Conservation (phyloP, 768 basidiomycete species). For the Leccinellum rugosiceps region DNA sequence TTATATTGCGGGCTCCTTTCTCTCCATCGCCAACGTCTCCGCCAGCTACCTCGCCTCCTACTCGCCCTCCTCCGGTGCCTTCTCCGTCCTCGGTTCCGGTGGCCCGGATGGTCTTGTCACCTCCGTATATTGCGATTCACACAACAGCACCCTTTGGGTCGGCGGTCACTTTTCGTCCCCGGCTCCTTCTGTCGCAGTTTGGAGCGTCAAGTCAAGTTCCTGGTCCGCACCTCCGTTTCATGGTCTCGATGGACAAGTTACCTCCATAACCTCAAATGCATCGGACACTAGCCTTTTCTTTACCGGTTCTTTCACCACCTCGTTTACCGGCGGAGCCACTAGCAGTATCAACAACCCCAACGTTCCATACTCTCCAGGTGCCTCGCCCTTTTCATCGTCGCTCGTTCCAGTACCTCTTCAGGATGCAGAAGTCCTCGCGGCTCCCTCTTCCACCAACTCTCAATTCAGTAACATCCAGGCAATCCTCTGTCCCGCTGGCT, state of each 20-base stretch:
- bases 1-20: constrained; percentile 84
- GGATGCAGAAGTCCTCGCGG: constrained; percentile 53
- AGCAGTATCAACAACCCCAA: constrained; percentile 76
- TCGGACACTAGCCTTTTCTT: constrained; percentile 78
- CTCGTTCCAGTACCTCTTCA: constrained; percentile 77
- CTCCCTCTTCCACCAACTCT: constrained; percentile 57
- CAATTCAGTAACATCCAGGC: constrained; percentile 62
- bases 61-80: constrained; percentile 50
- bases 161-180: constrained; percentile 75
- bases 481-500: constrained; percentile 84
- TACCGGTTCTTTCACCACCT: constrained; percentile 81
- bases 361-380: constrained; percentile 76
- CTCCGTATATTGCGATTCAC: constrained; percentile 73
- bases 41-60: constrained; percentile 79
- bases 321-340: constrained; percentile 54
- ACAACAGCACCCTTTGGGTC: constrained; percentile 67
- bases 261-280: constrained; percentile 71
- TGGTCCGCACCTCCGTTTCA: constrained; percentile 83
- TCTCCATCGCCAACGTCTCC: constrained; percentile 56
- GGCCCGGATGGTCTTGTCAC: constrained; percentile 77
- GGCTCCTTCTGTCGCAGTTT: constrained; percentile 65
- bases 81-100: constrained; percentile 59
- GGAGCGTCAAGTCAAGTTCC: constrained; percentile 54
- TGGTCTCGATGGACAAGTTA: constrained; percentile 70
- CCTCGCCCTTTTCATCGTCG: constrained; percentile 85